These are phyloP conservation scores for Globisporangium nunn DNA, from an alignment of 352 stramenopile genomes.

Conservation along the genomic window DNA sequence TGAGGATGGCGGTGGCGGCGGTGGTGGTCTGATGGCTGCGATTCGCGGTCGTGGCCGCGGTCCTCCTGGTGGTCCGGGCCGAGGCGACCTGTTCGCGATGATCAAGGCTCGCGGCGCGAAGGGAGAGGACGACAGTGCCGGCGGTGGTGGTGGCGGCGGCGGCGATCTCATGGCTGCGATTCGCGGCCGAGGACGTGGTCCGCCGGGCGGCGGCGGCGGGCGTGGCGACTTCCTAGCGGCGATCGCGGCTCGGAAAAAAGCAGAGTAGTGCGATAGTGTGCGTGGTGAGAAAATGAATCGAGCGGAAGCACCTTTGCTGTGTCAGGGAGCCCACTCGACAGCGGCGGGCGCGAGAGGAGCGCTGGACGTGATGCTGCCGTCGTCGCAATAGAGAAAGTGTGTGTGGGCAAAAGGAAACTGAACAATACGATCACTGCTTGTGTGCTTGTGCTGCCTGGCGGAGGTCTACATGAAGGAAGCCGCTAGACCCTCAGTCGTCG, in stretches of 20 bases:
- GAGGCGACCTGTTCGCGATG: constrained; percentile 56
- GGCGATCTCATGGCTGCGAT: constrained; percentile 53
- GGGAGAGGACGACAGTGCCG: constrained; percentile 17
- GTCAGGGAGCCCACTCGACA: background rate
- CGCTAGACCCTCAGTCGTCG: constrained; percentile 33
- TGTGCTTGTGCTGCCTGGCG: background rate
- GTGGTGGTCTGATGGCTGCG: constrained; percentile 11
- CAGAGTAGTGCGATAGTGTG: constrained; percentile 8
- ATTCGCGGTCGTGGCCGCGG: constrained; percentile 49
- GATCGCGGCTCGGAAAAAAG: constrained; percentile 65
- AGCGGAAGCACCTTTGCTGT: background rate
- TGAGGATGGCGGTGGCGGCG: constrained; percentile 25
- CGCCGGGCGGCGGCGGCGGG: constrained; percentile 15
- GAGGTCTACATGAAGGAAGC: background rate
- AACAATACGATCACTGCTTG: background rate
- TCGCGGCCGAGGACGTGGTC: constrained; percentile 30
- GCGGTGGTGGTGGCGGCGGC: constrained; percentile 26
- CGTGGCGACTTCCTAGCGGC: constrained; percentile 46
- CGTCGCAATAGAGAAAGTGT: background rate
- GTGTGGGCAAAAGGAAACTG: background rate
- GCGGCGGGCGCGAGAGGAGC: too few relatives aligned
- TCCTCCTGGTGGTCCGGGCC: constrained; percentile 31
- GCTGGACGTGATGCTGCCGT: background rate
- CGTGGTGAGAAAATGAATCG: background rate
- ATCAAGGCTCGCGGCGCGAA: constrained; percentile 42